Conservation (phyloP, 805 yeast genomes). For the Ogataea corticis region DNA sequence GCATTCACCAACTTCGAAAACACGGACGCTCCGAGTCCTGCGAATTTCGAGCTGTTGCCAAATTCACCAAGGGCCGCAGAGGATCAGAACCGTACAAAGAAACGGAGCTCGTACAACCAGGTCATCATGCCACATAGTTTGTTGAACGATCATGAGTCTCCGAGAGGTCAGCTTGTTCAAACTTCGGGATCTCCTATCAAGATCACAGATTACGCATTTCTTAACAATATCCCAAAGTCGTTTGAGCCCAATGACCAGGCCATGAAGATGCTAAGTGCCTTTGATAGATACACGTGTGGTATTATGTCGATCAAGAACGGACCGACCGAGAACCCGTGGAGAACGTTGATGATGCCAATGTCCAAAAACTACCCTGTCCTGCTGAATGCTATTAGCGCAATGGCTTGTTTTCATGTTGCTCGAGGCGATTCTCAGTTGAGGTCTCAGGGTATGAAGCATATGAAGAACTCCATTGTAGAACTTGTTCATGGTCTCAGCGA, state of each 20-base stretch:
- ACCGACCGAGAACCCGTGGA: conserved; percentile 68
- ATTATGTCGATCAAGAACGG: conserved; percentile 67
- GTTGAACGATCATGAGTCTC: conserved; percentile 9
- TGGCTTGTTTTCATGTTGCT: conserved; percentile 63
- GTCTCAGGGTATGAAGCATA: conserved; percentile 52
- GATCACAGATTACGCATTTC: conserved; percentile 1
- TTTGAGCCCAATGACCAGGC: conserved; percentile 32
- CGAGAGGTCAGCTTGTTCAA: background rate
- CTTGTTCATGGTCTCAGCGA: conserved; percentile 55
- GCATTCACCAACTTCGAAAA: conserved; percentile 33
- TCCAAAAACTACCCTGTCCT: conserved; percentile 56
- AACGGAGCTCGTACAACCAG: background rate
- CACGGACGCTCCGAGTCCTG: conserved; percentile 27
- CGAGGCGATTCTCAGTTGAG: conserved; percentile 45
- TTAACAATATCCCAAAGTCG: conserved; percentile 22
- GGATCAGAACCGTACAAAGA: background rate
- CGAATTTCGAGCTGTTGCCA: conserved; percentile 20
- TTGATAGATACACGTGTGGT: conserved; percentile 48
- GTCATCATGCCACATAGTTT: conserved; percentile 16
- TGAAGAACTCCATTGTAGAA: conserved; percentile 60
- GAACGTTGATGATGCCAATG: conserved; percentile 54
- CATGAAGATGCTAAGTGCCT: conserved; percentile 35
- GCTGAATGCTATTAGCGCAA: conserved; percentile 62
- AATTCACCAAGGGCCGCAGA: conserved; percentile 8
- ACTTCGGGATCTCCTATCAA: conserved; percentile 2